These are phyloP conservation scores for Pulveroboletus sp. DNA, from an alignment of 768 basidiomycete genomes.

Conservation along the genomic window DNA sequence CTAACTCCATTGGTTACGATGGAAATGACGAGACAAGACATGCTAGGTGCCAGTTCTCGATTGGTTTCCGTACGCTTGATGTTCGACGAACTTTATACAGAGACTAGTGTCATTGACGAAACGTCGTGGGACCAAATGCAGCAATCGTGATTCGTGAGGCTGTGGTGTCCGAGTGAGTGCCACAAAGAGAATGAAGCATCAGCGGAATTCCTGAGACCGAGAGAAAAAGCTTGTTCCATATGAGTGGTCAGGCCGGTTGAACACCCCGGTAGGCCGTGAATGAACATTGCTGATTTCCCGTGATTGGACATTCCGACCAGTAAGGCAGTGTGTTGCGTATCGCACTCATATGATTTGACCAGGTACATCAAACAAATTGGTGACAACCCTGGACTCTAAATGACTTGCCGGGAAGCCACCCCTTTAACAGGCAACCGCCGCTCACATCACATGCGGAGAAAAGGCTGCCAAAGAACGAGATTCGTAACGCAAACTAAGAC, in stretches of 20 bases:
- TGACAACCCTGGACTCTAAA: too few relatives aligned
- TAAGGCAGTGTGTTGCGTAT: slow-evolving; percentile 9
- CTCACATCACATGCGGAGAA: slow-evolving; percentile 18
- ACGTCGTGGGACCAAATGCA: slow-evolving; percentile 1
- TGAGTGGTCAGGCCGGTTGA: background rate
- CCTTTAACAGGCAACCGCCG: too few relatives aligned
- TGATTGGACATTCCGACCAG: slow-evolving; percentile 1
- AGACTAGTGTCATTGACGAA: slow-evolving; percentile 1
- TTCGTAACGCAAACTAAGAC: background rate
- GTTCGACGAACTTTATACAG: background rate
- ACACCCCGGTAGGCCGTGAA: too few relatives aligned
- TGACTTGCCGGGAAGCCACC: too few relatives aligned
- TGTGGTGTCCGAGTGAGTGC: slow-evolving; percentile 30
- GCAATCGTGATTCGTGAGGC: slow-evolving; percentile 14
- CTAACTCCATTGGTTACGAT: slow-evolving; percentile 1
- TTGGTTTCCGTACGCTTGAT: slow-evolving; percentile 7
- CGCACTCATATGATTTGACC: slow-evolving; percentile 17
- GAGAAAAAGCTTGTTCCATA: slow-evolving; percentile 5
- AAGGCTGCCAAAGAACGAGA: slow-evolving; percentile 12
- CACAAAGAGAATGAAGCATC: slow-evolving; percentile 26
- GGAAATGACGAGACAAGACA: too few relatives aligned
- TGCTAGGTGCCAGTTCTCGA: slow-evolving; percentile 1
- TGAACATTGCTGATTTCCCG: too few relatives aligned
- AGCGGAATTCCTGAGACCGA: slow-evolving; percentile 16
- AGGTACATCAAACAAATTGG: slow-evolving; percentile 20